Evolutionary conservation across 2,329 filamentous ascomycete genomes (phyloP).

Genomic region (Acephala macrosclerotiorum): DNA sequence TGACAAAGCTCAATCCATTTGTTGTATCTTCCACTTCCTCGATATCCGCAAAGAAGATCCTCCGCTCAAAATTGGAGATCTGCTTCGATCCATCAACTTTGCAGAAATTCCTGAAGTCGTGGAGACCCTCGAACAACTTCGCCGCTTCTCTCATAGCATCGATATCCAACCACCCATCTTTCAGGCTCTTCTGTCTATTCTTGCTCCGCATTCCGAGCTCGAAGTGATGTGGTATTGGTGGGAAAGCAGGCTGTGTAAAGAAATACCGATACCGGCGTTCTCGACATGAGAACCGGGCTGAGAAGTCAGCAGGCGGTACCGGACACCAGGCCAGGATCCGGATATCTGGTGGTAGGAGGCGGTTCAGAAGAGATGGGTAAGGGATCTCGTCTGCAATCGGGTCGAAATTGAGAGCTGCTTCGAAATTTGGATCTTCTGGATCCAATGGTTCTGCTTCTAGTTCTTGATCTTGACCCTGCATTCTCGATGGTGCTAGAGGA

Average conservation of each 20-base stretch:
- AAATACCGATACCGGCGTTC: conserved; percentile 96
- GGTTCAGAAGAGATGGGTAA: conserved; percentile 85
- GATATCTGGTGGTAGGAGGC: conserved; percentile 88
- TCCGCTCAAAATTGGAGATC: conserved; percentile 81
- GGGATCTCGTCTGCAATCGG: conserved; percentile 81
- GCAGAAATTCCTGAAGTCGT: conserved; percentile 98
- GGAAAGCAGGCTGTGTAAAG: conserved; percentile 92
- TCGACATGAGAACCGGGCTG: conserved; percentile 89
- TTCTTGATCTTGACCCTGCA: conserved; percentile 27
- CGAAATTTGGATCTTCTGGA: conserved; percentile 37
- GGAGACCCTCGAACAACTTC: conserved; percentile 77
- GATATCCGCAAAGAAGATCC: conserved; percentile 82
- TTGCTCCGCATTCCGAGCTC: conserved; percentile 48
- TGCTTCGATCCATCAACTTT: conserved; percentile 92
- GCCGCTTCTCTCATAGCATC: conserved; percentile 86
- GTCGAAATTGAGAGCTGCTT: conserved; percentile 59
- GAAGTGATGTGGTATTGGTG: conserved; percentile 65
- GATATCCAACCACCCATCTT: conserved; percentile 85
- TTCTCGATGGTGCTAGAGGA: conserved; percentile 36
- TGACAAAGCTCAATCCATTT: conserved; percentile 64
- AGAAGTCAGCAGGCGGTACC: conserved; percentile 78
- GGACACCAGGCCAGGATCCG: conserved; percentile 94
- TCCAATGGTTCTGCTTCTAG: conserved; percentile 20
- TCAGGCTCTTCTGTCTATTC: conserved; percentile 45
- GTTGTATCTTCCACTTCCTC: conserved; percentile 67